These are phyloP conservation scores for Immersiporthe knoxdaviesiana DNA, from an alignment of 2,329 filamentous ascomycete genomes.

Conservation along the genomic window DNA sequence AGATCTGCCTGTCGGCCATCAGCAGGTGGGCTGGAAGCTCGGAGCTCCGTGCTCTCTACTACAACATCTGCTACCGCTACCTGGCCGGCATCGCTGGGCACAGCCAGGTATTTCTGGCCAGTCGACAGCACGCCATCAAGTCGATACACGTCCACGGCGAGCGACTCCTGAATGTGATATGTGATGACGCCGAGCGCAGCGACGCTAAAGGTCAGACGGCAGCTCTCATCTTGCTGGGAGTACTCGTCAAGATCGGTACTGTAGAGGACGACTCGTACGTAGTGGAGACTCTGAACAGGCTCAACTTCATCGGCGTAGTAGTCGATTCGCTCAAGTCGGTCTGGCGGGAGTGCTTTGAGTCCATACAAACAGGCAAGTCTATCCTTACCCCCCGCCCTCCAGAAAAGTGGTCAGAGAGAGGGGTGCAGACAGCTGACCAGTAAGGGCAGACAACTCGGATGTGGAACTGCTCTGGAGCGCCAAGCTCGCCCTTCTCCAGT, in stretches of 20 bases:
- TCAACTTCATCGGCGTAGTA: conserved; percentile 90
- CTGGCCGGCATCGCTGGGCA: conserved; percentile 69
- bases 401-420: neutral
- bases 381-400: too few species aligned
- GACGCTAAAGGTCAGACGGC: conserved; percentile 82
- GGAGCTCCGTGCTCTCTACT: conserved; percentile 80
- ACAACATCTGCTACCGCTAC: conserved; percentile 89
- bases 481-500: conserved; percentile 79
- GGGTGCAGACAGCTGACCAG: conserved; percentile 14
- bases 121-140: conserved; percentile 68
- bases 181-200: conserved; percentile 89
- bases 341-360: conserved; percentile 69
- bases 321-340: conserved; percentile 85
- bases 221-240: conserved; percentile 81
- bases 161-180: conserved; percentile 80
- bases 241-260: conserved; percentile 73
- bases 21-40: conserved; percentile 72
- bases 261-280: conserved; percentile 74
- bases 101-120: conserved; percentile 50
- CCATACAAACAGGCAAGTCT: conserved; percentile 58
- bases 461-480: conserved; percentile 64
- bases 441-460: conserved; percentile 44
- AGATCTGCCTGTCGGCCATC: conserved; percentile 80
- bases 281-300: conserved; percentile 76
- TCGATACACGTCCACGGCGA: conserved; percentile 71